A percentile compares a stretch with the other conserved stretches of the same genome.
phyloP scores from a whole-genome alignment of 805 yeast genomes.

The Yarrowia sp. region DNA sequence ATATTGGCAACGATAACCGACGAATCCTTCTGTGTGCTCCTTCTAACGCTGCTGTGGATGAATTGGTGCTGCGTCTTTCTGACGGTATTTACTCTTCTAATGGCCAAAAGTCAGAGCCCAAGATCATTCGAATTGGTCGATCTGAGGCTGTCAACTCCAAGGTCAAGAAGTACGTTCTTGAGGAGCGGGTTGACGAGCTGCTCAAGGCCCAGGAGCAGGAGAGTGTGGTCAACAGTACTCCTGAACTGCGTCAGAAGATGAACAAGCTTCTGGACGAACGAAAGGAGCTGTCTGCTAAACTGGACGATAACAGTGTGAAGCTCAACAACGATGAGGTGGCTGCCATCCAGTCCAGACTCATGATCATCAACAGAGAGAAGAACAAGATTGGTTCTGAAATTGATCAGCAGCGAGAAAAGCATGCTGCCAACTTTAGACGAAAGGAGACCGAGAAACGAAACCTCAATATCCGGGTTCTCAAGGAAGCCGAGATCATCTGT shows the following conservation, averaged over 20 bases:
- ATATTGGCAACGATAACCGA: conserved; percentile 42
- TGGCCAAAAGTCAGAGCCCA: conserved; percentile 61
- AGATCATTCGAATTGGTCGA: conserved; percentile 85
- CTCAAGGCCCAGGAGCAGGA: conserved; percentile 52
- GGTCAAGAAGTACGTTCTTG: conserved; percentile 83
- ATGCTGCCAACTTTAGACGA: conserved; percentile 70
- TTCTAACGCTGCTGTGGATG: conserved; percentile 98
- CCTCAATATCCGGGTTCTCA: conserved; percentile 73
- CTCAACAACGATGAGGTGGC: conserved; percentile 29
- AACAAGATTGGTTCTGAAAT: conserved; percentile 73
- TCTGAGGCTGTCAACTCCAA: conserved; percentile 85
- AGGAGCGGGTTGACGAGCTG: conserved; percentile 77
- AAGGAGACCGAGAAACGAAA: conserved; percentile 80
- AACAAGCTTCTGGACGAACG: conserved; percentile 56
- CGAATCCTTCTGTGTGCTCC: conserved; percentile 95
- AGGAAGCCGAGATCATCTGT: conserved; percentile 83
- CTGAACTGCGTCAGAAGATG: conserved; percentile 49
- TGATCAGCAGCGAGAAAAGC: conserved; percentile 80
- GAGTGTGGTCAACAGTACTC: conserved; percentile 49
- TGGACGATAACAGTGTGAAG: conserved; percentile 1
- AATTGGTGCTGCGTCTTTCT: conserved; percentile 80
- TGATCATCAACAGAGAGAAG: conserved; percentile 64
- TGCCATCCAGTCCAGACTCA: conserved; percentile 52
- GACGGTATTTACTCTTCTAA: conserved; percentile 63
- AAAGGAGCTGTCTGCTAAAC: conserved; percentile 48